Evolutionary conservation across 2,329 filamentous ascomycete genomes (phyloP).

Genomic region (Thermothelomyces thermophilus): DNA sequence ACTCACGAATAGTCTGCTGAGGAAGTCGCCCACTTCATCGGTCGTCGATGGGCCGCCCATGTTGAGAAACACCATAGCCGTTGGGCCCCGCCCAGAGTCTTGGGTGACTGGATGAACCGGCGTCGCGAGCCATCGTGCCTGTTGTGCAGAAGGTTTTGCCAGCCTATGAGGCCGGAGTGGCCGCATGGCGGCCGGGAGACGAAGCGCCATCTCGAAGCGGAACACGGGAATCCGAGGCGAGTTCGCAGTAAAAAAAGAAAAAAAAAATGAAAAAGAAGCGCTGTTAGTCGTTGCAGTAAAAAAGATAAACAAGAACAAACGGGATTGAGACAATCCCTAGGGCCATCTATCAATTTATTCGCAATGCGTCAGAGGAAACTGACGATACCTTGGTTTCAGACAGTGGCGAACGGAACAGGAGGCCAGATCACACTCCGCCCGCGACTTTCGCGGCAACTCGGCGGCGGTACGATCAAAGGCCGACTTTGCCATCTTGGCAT

Average conservation of each 20-base stretch:
- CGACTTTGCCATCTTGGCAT: slow-evolving; percentile 14
- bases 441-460: not conserved
- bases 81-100: slow-evolving; percentile 70
- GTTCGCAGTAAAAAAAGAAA: not conserved
- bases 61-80: slow-evolving; percentile 97
- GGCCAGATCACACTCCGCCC: slow-evolving; percentile 3
- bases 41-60: slow-evolving; percentile 94
- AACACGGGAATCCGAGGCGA: not conserved
- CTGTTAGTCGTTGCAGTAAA: no score
- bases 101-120: slow-evolving; percentile 70
- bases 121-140: slow-evolving; percentile 50
- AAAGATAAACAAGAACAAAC: not conserved
- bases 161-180: slow-evolving; percentile 26
- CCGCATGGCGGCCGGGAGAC: slow-evolving; percentile 29
- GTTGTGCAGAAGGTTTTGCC: slow-evolving; percentile 28
- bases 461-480: not conserved
- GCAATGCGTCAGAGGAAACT: not conserved
- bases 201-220: slow-evolving; percentile 33
- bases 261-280: not conserved
- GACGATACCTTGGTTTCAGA: not conserved
- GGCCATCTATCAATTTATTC: no score
- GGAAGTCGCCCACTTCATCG: slow-evolving; percentile 80
- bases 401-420: slow-evolving; percentile 2
- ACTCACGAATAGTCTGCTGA: slow-evolving; percentile 85
- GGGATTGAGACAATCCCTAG: no score